A percentile compares a stretch with the other conserved stretches of the same genome.
phyloP scores from a whole-genome alignment of 495 filamentous ascomycete genomes.

The Neurospora tetraspora region DNA sequence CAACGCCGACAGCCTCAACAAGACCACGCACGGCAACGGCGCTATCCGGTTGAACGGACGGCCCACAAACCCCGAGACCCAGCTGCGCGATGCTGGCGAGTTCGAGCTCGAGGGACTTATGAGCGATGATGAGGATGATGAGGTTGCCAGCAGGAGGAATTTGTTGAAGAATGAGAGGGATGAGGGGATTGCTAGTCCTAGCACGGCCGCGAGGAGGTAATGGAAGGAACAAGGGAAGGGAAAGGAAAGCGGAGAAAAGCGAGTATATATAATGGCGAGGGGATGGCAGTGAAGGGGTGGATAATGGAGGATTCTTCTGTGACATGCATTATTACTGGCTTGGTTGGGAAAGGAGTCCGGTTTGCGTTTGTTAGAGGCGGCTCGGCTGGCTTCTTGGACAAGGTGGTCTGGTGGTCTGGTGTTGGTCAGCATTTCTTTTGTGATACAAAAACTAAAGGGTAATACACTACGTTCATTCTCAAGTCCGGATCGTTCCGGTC shows the following conservation, averaged over 20 bases:
- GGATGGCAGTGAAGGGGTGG: background rate
- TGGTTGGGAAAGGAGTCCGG: background rate
- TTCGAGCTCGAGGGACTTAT: slow-evolving; percentile 89
- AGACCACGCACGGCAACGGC: slow-evolving; percentile 10
- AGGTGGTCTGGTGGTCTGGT: background rate
- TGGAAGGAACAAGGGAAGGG: background rate
- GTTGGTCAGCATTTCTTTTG: background rate
- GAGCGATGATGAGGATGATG: slow-evolving; percentile 64
- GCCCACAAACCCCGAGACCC: slow-evolving; percentile 38
- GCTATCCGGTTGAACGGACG: slow-evolving; percentile 41
- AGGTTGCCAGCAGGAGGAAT: slow-evolving; percentile 28
- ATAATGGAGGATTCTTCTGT: background rate
- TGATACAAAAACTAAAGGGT: background rate
- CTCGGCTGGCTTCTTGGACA: background rate
- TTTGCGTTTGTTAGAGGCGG: background rate
- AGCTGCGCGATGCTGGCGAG: slow-evolving; percentile 66
- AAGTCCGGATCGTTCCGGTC: background rate
- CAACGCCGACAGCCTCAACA: slow-evolving; percentile 14
- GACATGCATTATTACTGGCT: background rate
- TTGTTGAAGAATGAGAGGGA: slow-evolving; percentile 23
- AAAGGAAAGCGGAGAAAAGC: background rate
- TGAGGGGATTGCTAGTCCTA: slow-evolving; percentile 24
- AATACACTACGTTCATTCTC: background rate
- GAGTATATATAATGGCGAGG: background rate
- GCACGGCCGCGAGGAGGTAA: slow-evolving; percentile 24